Conservation (phyloP, 1,284 basidiomycete genomes). For the Ustilago curta region DNA sequence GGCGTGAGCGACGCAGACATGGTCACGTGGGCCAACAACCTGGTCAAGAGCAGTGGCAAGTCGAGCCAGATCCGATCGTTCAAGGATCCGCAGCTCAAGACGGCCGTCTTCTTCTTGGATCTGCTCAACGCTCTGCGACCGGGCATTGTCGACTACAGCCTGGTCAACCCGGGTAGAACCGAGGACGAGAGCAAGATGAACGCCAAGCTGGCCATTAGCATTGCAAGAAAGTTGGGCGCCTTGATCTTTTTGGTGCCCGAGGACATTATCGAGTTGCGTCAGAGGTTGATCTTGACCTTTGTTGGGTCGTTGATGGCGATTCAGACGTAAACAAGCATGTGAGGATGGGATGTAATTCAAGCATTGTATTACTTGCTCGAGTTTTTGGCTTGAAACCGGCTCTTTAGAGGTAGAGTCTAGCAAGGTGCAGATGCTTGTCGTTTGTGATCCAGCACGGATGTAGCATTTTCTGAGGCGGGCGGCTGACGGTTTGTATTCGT, state of each 20-base stretch:
- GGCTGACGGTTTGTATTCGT: too few species aligned
- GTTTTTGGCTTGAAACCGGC: too few species aligned
- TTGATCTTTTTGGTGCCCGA: constrained; percentile 98
- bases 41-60: constrained; percentile 81
- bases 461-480: too few species aligned
- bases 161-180: constrained; percentile 78
- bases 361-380: too few species aligned
- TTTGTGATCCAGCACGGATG: too few species aligned
- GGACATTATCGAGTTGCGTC: constrained; percentile 72
- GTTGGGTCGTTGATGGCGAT: constrained; percentile 72
- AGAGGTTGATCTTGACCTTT: constrained; percentile 73
- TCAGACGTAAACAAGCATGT: constrained; percentile 16
- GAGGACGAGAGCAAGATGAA: constrained; percentile 94
- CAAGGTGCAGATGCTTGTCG: too few species aligned
- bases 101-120: constrained; percentile 92
- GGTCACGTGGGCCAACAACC: constrained; percentile 93
- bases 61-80: constrained; percentile 83
- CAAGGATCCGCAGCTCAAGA: constrained; percentile 91
- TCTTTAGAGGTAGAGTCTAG: too few species aligned
- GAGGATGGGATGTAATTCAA: constrained; percentile 1
- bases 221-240: constrained; percentile 95
- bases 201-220: constrained; percentile 89
- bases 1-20: constrained; percentile 92
- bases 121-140: constrained; percentile 89
- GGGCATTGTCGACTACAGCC: constrained; percentile 90